Percentiles rank a stretch among this genome's conserved stretches.
These are phyloP conservation scores for Fusarium dimerum DNA, from an alignment of 2,329 filamentous ascomycete genomes.

Conservation along the genomic window DNA sequence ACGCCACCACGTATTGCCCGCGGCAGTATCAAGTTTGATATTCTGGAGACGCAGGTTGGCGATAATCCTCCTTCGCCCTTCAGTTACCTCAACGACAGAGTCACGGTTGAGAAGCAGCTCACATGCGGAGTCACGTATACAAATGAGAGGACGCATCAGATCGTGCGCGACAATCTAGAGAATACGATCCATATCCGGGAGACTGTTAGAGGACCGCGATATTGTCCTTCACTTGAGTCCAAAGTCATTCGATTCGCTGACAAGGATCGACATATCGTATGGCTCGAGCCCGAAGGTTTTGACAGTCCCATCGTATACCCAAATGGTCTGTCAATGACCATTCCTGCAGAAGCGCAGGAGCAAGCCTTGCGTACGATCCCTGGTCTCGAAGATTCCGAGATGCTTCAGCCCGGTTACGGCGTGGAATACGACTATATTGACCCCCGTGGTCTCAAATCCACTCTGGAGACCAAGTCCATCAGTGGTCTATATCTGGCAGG, in stretches of 20 bases:
- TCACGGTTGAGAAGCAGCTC: constrained; percentile 79
- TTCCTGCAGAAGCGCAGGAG: constrained; percentile 85
- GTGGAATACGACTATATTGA: constrained; percentile 99
- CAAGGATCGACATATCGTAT: constrained; percentile 82
- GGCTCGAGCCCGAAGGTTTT: constrained; percentile 96
- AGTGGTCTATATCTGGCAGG: constrained; percentile 87
- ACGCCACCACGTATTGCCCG: constrained; percentile 86
- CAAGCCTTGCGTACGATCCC: constrained; percentile 80
- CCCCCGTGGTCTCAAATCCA: constrained; percentile 82
- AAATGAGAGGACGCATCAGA: constrained; percentile 76
- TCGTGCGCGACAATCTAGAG: constrained; percentile 87
- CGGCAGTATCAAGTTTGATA: constrained; percentile 76
- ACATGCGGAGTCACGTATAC: constrained; percentile 88
- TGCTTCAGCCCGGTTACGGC: constrained; percentile 94
- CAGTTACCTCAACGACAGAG: constrained; percentile 80
- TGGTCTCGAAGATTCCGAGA: constrained; percentile 85
- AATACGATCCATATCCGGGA: constrained; percentile 97
- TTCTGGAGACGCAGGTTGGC: constrained; percentile 72
- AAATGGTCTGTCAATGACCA: constrained; percentile 96
- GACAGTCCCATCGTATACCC: constrained; percentile 89
- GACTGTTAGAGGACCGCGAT: constrained; percentile 89
- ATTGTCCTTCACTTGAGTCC: constrained; percentile 93
- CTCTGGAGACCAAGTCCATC: constrained; percentile 92
- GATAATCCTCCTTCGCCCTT: constrained; percentile 88
- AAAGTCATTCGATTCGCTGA: constrained; percentile 88